Evolutionary conservation across 148 eudicot genomes (phyloP).

Genomic region (Limonium bicolor): DNA sequence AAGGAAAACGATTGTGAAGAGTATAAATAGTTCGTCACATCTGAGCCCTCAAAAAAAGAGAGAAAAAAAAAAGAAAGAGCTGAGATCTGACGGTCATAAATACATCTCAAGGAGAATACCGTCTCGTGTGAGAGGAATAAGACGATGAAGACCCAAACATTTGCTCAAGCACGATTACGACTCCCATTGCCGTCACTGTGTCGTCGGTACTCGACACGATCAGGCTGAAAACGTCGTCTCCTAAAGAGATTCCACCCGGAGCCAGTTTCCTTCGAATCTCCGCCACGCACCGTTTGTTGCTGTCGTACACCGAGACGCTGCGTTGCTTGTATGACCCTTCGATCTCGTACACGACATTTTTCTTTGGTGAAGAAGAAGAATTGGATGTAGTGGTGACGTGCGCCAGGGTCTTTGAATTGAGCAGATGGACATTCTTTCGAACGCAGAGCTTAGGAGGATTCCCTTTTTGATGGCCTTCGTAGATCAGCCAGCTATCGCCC

Average conservation of each 20-base stretch:
- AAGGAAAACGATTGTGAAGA: too few species aligned
- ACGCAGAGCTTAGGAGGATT: constrained; percentile 40
- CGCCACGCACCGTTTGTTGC: constrained; percentile 34
- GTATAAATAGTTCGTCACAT: too few species aligned
- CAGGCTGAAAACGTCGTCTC: constrained; percentile 44
- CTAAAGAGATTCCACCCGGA: constrained; percentile 31
- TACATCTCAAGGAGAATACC: not conserved
- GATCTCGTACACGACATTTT: constrained; percentile 24
- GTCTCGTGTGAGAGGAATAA: constrained; percentile 2
- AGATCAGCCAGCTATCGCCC: constrained; percentile 45
- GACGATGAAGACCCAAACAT: constrained; percentile 38
- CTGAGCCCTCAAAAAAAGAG: too few species aligned
- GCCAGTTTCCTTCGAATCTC: constrained; percentile 49
- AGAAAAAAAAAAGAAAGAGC: too few species aligned
- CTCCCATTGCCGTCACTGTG: constrained; percentile 35
- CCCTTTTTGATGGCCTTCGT: constrained; percentile 28
- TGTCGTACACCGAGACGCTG: constrained; percentile 33
- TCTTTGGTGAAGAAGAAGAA: constrained; percentile 1
- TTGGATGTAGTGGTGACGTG: not conserved
- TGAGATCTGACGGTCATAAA: too few species aligned
- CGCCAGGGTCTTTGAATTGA: not conserved
- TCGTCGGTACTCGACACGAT: constrained; percentile 20
- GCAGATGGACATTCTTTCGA: constrained; percentile 22
- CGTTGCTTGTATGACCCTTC: constrained; percentile 55
- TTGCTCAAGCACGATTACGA: constrained; percentile 54